Evolutionary conservation across 2,329 filamentous ascomycete genomes (phyloP), one percentile per base, ranked within the genome.

Genomic region (Colletotrichum liriopes): DNA sequence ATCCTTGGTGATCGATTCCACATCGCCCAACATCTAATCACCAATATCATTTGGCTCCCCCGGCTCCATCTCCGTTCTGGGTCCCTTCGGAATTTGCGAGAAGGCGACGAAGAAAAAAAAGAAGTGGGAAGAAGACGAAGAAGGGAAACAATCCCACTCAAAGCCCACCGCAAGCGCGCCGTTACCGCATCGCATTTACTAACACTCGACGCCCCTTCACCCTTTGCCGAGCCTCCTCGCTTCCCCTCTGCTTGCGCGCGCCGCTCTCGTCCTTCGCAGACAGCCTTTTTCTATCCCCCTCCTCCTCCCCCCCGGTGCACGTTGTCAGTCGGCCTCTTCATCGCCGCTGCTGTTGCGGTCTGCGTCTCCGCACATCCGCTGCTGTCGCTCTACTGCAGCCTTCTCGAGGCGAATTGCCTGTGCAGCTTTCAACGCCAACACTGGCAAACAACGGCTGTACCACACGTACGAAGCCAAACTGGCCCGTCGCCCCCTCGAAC

Each of bases 1-100:
- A 72, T 72, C 69, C 69, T 64, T 72, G 69, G 54, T 69, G 65
- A 63, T 72, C 65, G 65, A 72, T 72, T 69, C 69, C 65, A 72
- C 65, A 54, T 41, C 65, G 52, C 65, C 69, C 29, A 68, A 72
- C 47, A 69, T 63, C 52, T 68, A 68, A 63, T 69, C 60, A 72
- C 52, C 69, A 64, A 72, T 72, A 72, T 59, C 58, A 72, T 37
- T 64, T 64, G 60, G 65, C 51, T 49, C 65, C 65, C 35, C 65
- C 52, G 47, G 43, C 45, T 59, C 69, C 65, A 64, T 72, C 69
- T 72, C 52, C 65, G 54, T 59, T 62, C 65, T 72, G 69, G 54
- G 69, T 64, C 59, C 52, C 23, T 52, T 55, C 45, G 52, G 69
- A 64, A 43, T 69, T 65, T 60, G 65, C 59, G 47, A 65, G 43